Percentiles rank a stretch among this genome's conserved stretches.
Evolutionary conservation across 2,329 filamentous ascomycete species (phyloP).

Genomic region (Achaetomium macrosporum): DNA sequence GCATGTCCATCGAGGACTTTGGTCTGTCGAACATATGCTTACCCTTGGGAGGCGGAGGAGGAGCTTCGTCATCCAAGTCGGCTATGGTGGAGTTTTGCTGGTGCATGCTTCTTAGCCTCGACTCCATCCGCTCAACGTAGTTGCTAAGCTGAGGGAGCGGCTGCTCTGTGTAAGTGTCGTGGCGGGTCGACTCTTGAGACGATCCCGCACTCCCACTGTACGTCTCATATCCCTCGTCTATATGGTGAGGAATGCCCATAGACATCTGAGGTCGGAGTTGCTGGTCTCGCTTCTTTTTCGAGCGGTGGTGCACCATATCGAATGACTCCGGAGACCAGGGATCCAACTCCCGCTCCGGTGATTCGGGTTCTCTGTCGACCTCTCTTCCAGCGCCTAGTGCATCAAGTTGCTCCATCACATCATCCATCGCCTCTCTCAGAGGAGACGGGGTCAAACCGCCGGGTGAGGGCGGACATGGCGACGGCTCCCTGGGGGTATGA

Average conservation of each 20-base stretch:
- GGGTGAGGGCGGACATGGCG: conserved; percentile 64
- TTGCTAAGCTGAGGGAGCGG: conserved; percentile 68
- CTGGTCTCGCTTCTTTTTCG: conserved; percentile 29
- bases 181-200: conserved; percentile 42
- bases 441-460: conserved; percentile 81
- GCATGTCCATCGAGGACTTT: conserved; percentile 52
- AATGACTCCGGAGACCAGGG: conserved; percentile 93
- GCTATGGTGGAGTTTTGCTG: conserved; percentile 47
- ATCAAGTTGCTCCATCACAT: conserved; percentile 91
- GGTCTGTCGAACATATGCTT: conserved; percentile 45
- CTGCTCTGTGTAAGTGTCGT: conserved; percentile 38
- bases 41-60: conserved; percentile 58
- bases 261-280: conserved; percentile 62
- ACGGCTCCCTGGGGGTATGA: conserved; percentile 52
- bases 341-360: conserved; percentile 54
- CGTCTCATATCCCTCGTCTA: conserved; percentile 57
- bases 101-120: conserved; percentile 66
- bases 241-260: conserved; percentile 56
- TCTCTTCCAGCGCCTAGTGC: conserved; percentile 63
- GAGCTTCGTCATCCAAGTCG: conserved; percentile 48
- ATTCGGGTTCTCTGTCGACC: conserved; percentile 47
- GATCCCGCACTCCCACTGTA: conserved; percentile 48
- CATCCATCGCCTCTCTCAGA: conserved; percentile 91
- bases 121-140: conserved; percentile 91
- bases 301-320: conserved; percentile 46